Conservation (phyloP, 352 stramenopile species). For the Globisporangium polare region DNA sequence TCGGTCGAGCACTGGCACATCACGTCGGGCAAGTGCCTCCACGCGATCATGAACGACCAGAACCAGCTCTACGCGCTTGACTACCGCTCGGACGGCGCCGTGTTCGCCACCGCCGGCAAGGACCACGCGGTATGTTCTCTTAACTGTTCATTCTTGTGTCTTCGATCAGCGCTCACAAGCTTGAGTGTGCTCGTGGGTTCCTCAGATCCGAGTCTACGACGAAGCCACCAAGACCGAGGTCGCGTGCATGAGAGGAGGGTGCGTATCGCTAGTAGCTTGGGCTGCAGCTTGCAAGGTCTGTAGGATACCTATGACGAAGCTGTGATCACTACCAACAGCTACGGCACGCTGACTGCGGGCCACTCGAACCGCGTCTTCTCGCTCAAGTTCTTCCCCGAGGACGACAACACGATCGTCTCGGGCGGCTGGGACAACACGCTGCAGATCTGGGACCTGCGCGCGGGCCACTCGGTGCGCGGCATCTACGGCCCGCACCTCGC, state of each 20-base stretch:
- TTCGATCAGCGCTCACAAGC: neutral
- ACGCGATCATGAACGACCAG: constrained; percentile 83
- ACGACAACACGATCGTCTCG: constrained; percentile 81
- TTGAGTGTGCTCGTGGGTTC: neutral
- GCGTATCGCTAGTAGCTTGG: neutral
- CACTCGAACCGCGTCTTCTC: constrained; percentile 93
- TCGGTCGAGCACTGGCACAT: constrained; percentile 92
- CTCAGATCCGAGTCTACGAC: constrained; percentile 77
- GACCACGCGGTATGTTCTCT: constrained; percentile 59
- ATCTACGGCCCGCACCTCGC: constrained; percentile 91
- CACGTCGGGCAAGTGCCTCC: constrained; percentile 89
- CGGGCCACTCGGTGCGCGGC: constrained; percentile 79
- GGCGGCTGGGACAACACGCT: constrained; percentile 93
- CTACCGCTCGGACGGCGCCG: constrained; percentile 78
- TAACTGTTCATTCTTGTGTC: neutral
- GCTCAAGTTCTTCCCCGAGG: constrained; percentile 81
- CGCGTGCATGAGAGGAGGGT: constrained; percentile 63
- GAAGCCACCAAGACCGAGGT: constrained; percentile 85
- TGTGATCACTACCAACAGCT: constrained; percentile 12
- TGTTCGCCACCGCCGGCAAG: constrained; percentile 88
- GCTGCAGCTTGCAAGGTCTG: neutral
- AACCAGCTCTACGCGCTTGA: constrained; percentile 90
- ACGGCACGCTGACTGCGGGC: constrained; percentile 62
- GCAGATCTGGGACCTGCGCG: constrained; percentile 90
- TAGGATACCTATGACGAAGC: neutral